These are phyloP conservation scores for Phytophthora niederhauseri DNA, from an alignment of 352 stramenopile species.

Conservation along the genomic window DNA sequence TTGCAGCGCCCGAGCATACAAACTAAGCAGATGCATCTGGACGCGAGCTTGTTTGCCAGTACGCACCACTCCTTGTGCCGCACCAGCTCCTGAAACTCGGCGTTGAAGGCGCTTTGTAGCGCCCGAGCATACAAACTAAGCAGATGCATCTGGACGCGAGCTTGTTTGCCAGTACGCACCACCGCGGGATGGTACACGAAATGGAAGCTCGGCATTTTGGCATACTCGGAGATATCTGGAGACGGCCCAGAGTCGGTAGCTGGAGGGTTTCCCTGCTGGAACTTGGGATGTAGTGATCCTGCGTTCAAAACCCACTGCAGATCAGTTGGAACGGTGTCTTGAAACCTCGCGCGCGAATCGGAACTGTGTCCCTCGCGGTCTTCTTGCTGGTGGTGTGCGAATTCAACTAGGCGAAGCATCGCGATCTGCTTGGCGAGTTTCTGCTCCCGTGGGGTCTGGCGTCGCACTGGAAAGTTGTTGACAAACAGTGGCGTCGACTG, in stretches of 20 bases:
- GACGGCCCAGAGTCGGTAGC: background rate
- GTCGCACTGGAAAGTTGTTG: conserved; percentile 86
- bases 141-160: conserved; percentile 88
- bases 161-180: conserved; percentile 81
- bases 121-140: conserved; percentile 75
- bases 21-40: conserved; percentile 87
- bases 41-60: conserved; percentile 84
- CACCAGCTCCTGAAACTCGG: conserved; percentile 77
- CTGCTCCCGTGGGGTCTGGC: conserved; percentile 51
- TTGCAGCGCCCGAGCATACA: conserved; percentile 71
- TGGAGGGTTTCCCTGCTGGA: conserved; percentile 12
- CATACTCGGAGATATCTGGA: conserved; percentile 28
- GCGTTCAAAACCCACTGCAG: conserved; percentile 67
- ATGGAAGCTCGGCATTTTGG: conserved; percentile 55
- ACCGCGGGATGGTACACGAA: conserved; percentile 92
- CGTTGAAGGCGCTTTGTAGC: conserved; percentile 83
- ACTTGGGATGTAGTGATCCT: conserved; percentile 49
- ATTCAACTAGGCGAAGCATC: conserved; percentile 70
- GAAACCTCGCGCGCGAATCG: conserved; percentile 43
- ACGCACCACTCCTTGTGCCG: conserved; percentile 77
- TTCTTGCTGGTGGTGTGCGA: conserved; percentile 67
- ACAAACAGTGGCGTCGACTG: conserved; percentile 47
- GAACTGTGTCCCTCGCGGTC: conserved; percentile 19
- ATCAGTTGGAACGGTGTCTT: conserved; percentile 55
- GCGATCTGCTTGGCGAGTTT: conserved; percentile 58